phyloP scores from a whole-genome alignment of 306 rosid genomes.

The Glycine tomentella region DNA sequence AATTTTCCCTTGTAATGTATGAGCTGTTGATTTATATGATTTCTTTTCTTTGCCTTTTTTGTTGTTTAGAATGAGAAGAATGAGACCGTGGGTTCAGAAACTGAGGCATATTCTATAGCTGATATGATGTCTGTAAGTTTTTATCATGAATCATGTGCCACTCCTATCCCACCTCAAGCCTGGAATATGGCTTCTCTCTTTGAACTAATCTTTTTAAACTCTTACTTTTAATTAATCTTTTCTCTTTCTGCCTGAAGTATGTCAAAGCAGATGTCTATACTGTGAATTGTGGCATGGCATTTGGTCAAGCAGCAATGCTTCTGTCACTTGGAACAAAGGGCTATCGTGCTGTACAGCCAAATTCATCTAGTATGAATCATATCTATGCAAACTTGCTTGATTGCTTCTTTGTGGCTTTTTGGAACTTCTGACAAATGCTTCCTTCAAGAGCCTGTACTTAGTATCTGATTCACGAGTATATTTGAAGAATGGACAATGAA shows the following conservation, averaged over 20 bases:
- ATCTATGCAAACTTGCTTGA: slow-evolving; percentile 40
- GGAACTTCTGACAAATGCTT: slow-evolving; percentile 31
- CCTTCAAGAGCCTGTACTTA: not conserved
- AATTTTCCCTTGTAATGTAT: not conserved
- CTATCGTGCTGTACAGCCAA: slow-evolving; percentile 80
- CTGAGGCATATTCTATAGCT: slow-evolving; percentile 91
- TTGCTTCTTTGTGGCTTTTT: slow-evolving; percentile 24
- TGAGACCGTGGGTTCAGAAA: slow-evolving; percentile 88
- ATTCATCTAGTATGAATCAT: slow-evolving; percentile 70
- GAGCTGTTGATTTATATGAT: slow-evolving; percentile 38
- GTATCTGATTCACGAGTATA: slow-evolving; percentile 19
- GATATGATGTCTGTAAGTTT: slow-evolving; percentile 88
- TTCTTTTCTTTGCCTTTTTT: slow-evolving; percentile 43
- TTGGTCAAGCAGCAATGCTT: slow-evolving; percentile 97
- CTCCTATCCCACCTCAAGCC: slow-evolving; percentile 4
- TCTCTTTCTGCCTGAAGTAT: slow-evolving; percentile 55
- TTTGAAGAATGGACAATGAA: not conserved
- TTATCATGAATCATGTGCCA: slow-evolving; percentile 23
- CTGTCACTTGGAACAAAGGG: slow-evolving; percentile 88
- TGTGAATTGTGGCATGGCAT: slow-evolving; percentile 88
- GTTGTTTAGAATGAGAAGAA: slow-evolving; percentile 73
- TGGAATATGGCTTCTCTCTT: slow-evolving; percentile 35
- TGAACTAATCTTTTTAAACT: slow-evolving; percentile 22
- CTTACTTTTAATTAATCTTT: slow-evolving; percentile 23
- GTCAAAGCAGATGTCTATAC: slow-evolving; percentile 87